Evolutionary conservation across 2,329 filamentous ascomycete genomes (phyloP).

Genomic region (Chrysoporthe puriensis): DNA sequence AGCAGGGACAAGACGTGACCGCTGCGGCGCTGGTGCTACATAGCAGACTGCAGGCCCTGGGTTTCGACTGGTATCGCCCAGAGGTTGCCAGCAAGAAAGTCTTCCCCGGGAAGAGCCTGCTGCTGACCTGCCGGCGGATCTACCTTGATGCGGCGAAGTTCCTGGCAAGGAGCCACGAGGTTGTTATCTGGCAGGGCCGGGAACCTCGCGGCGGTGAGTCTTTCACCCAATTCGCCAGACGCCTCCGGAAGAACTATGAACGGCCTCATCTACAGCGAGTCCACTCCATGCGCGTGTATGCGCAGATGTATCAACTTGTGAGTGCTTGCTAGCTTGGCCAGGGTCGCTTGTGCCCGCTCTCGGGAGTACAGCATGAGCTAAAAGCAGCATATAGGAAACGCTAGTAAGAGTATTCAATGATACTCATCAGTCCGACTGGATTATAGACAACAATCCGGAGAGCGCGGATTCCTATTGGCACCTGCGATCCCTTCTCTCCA

Average conservation of each 20-base stretch:
- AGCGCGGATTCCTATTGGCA: not conserved
- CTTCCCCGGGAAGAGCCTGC: not conserved
- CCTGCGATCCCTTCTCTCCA: not conserved
- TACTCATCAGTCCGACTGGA: not conserved
- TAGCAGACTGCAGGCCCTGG: not conserved
- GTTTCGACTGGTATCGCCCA: constrained; percentile 20
- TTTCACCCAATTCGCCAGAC: not conserved
- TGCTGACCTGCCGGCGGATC: constrained; percentile 17
- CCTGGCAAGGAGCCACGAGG: not conserved
- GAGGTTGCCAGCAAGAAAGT: not conserved
- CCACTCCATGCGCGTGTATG: not conserved
- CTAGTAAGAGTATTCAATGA: not conserved
- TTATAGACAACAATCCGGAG: no score
- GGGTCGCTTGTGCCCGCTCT: not conserved
- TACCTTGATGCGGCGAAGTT: constrained; percentile 9
- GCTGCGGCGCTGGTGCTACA: no score
- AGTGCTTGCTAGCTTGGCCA: not conserved
- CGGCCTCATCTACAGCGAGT: not conserved
- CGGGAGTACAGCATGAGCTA: not conserved
- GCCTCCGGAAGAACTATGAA: not conserved
- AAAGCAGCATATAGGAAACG: not conserved
- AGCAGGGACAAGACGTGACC: no score
- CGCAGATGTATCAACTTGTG: constrained; percentile 7
- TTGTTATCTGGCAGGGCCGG: constrained; percentile 2
- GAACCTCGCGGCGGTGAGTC: not conserved